A percentile compares a stretch with the other conserved stretches of the same genome.
phyloP scores from a whole-genome alignment of 1,284 basidiomycete genomes.

The Ustilago xerochloae region DNA sequence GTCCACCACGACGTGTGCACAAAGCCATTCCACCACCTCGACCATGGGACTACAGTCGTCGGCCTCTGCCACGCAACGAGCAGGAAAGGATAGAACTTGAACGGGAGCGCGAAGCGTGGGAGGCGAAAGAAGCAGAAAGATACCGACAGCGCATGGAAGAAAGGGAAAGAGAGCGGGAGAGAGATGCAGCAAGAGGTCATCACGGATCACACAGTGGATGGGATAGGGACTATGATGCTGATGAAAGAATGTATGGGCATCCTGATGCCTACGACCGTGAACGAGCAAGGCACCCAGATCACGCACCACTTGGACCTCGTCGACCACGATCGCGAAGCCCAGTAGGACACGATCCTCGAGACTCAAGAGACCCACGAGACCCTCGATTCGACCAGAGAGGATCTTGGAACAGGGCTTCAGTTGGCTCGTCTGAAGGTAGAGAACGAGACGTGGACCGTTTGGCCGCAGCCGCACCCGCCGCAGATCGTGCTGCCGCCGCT shows the following conservation, averaged over 20 bases:
- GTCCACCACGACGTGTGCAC: slow-evolving; percentile 25
- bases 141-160: slow-evolving; percentile 38
- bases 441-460: slow-evolving; percentile 12
- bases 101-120: slow-evolving; percentile 36
- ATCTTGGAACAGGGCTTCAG: slow-evolving; percentile 11
- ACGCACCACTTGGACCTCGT: slow-evolving; percentile 8
- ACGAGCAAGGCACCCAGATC: slow-evolving; percentile 1
- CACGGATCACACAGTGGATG: slow-evolving; percentile 7
- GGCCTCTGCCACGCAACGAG: slow-evolving; percentile 32
- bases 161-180: slow-evolving; percentile 22
- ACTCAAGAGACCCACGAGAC: too few species aligned
- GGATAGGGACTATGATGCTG: slow-evolving; percentile 5
- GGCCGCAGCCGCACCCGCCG: neutral
- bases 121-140: slow-evolving; percentile 35
- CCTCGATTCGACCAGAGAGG: slow-evolving; percentile 18
- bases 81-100: slow-evolving; percentile 33
- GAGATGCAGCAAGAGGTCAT: slow-evolving; percentile 11
- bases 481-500: slow-evolving; percentile 10
- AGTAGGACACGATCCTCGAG: slow-evolving; percentile 9
- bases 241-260: slow-evolving; percentile 8
- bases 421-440: slow-evolving; percentile 23
- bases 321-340: slow-evolving; percentile 28
- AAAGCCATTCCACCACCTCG: slow-evolving; percentile 34
- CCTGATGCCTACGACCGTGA: slow-evolving; percentile 22
- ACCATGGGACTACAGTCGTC: slow-evolving; percentile 42